Evolutionary conservation across 495 filamentous ascomycete genomes (phyloP).

Genomic region (Lasiosphaeris hirsuta): DNA sequence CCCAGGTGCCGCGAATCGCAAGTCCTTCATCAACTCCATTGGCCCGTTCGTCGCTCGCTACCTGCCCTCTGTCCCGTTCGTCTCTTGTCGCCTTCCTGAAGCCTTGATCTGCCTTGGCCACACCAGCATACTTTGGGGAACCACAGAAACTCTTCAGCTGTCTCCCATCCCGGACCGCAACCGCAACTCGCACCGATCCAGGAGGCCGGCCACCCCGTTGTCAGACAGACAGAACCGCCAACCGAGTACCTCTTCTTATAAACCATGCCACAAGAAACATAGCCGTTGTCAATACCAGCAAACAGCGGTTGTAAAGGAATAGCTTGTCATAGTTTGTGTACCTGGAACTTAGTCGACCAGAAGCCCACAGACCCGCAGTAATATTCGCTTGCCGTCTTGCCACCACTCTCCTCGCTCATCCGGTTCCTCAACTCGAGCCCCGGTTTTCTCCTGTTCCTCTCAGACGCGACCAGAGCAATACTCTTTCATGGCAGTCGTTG

Average conservation of each 20-base stretch:
- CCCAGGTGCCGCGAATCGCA: constrained; percentile 25
- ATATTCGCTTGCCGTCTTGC: constrained; percentile 20
- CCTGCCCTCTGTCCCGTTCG: constrained; percentile 20
- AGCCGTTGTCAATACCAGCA: constrained; percentile 9
- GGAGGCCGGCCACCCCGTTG: constrained; percentile 4
- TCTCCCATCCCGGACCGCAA: constrained; percentile 19
- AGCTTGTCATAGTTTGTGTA: constrained; percentile 19
- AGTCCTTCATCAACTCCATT: constrained; percentile 27
- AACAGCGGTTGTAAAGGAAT: constrained; percentile 12
- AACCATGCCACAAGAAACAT: constrained; percentile 20
- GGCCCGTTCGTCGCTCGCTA: constrained; percentile 26
- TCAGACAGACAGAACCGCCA: constrained; percentile 6
- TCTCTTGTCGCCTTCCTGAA: constrained; percentile 15
- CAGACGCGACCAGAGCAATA: constrained; percentile 20
- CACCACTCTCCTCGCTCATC: constrained; percentile 19
- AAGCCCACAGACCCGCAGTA: constrained; percentile 24
- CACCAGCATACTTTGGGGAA: constrained; percentile 18
- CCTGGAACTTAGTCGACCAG: constrained; percentile 29
- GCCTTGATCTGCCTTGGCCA: constrained; percentile 13
- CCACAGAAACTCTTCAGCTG: constrained; percentile 12
- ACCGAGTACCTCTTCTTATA: constrained; percentile 4
- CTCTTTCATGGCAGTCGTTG: constrained; percentile 35
- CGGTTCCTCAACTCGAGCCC: constrained; percentile 18
- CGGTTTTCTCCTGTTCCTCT: constrained; percentile 15
- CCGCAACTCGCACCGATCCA: constrained; percentile 3